Percentiles rank a stretch among this genome's conserved stretches.
phyloP scores from a whole-genome alignment of 2,329 filamentous ascomycete species.

The Fusarium brevicatenulatum region DNA sequence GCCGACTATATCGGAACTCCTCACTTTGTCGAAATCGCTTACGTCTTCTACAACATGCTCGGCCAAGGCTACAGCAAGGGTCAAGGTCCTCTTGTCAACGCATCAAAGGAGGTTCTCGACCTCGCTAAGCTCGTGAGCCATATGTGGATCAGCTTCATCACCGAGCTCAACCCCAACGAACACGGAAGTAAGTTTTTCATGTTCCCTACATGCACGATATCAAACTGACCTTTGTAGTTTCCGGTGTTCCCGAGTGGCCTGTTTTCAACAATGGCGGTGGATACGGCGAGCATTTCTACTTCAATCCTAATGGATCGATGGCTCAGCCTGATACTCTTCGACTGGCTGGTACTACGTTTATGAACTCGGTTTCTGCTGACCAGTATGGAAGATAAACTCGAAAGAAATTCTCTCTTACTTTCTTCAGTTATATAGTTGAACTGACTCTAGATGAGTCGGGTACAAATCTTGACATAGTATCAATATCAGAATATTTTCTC shows the following conservation, averaged over 20 bases:
- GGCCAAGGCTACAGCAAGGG: slow-evolving; percentile 50
- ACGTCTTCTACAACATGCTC: slow-evolving; percentile 62
- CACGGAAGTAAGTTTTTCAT: slow-evolving; percentile 23
- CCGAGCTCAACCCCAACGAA: slow-evolving; percentile 52
- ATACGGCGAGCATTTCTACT: slow-evolving; percentile 38
- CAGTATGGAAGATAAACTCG: slow-evolving; percentile 25
- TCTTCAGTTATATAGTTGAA: not conserved
- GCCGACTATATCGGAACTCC: slow-evolving; percentile 37
- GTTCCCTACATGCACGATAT: rapidly evolving
- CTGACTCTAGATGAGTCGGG: not conserved
- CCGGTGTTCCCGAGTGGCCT: slow-evolving; percentile 28
- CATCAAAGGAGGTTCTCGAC: slow-evolving; percentile 48
- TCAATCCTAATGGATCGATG: slow-evolving; percentile 32
- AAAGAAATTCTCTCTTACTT: no score
- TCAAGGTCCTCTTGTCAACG: slow-evolving; percentile 51
- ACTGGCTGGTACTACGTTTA: slow-evolving; percentile 32
- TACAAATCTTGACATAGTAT: not conserved
- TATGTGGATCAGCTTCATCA: slow-evolving; percentile 54
- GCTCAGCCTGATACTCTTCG: slow-evolving; percentile 35
- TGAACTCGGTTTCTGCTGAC: slow-evolving; percentile 30
- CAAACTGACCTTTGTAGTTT: slow-evolving; percentile 13
- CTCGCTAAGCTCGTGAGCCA: slow-evolving; percentile 55
- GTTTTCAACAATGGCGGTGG: slow-evolving; percentile 27
- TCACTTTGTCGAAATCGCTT: slow-evolving; percentile 46
- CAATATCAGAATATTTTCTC: not conserved